phyloP scores from a whole-genome alignment of 2,329 filamentous ascomycete genomes.

The Aspergillus pseudonomiae region DNA sequence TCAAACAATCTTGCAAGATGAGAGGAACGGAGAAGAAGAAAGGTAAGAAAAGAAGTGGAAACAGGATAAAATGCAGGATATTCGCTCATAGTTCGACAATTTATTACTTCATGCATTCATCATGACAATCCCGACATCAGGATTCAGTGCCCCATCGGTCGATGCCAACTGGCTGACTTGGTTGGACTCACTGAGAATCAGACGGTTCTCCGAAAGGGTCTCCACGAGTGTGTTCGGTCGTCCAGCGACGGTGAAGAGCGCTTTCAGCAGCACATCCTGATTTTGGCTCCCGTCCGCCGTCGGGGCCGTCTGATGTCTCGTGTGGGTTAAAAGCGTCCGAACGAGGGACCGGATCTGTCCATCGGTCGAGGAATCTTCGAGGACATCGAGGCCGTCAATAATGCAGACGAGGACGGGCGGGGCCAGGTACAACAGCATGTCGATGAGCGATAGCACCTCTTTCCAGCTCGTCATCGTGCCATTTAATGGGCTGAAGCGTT shows the following conservation, averaged over 20 bases:
- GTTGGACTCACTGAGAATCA: conserved; percentile 32
- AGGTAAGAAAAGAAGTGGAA: conserved; percentile 1
- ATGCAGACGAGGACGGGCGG: conserved; percentile 41
- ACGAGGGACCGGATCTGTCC: conserved; percentile 37
- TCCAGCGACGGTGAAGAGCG: conserved; percentile 40
- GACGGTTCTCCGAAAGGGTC: conserved; percentile 36
- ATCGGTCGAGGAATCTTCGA: conserved; percentile 38
- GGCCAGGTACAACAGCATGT: conserved; percentile 38
- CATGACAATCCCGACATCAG: conserved; percentile 34
- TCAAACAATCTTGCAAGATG: conserved; percentile 5
- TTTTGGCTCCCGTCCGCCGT: conserved; percentile 22
- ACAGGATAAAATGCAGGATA: background rate
- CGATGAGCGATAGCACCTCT: conserved; percentile 39
- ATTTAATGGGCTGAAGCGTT: conserved; percentile 38
- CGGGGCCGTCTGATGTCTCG: conserved; percentile 24
- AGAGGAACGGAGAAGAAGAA: background rate
- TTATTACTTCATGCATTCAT: conserved; percentile 35
- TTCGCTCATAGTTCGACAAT: background rate
- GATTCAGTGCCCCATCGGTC: conserved; percentile 28
- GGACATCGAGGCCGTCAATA: conserved; percentile 39
- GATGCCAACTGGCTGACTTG: conserved; percentile 21
- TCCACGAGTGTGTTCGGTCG: conserved; percentile 35
- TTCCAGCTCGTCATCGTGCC: conserved; percentile 40
- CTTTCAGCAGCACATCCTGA: conserved; percentile 37
- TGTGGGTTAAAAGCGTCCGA: conserved; percentile 37